Percentiles rank a stretch among this genome's conserved stretches.
Evolutionary conservation across 2,329 filamentous ascomycete genomes (phyloP).

Genomic region (Monascus ruber): DNA sequence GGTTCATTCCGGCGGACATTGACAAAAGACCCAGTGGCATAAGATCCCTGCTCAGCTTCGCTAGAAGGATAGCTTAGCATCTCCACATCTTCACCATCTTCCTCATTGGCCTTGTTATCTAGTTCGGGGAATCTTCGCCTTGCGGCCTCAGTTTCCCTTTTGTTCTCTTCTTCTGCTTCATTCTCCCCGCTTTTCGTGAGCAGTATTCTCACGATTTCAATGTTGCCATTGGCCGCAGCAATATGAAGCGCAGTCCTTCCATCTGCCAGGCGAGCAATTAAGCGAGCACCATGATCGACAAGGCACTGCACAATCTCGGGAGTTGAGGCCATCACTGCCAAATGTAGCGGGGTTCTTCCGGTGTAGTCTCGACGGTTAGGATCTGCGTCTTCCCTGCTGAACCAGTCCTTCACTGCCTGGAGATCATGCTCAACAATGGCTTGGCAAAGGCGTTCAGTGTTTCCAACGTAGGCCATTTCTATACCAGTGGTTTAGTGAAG

Average conservation of each 20-base stretch:
- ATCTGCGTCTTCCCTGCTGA: conserved; percentile 56
- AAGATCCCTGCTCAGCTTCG: conserved; percentile 41
- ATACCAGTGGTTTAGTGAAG: background rate
- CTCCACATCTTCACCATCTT: conserved; percentile 21
- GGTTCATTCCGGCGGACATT: conserved; percentile 38
- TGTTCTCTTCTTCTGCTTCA: conserved; percentile 49
- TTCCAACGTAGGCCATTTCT: conserved; percentile 80
- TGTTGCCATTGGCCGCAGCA: conserved; percentile 58
- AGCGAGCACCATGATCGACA: conserved; percentile 58
- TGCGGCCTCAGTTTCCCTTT: conserved; percentile 2
- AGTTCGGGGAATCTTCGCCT: no score
- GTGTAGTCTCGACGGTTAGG: conserved; percentile 66
- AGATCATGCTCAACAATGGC: conserved; percentile 67
- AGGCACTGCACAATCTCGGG: conserved; percentile 59
- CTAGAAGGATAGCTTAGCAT: conserved; percentile 30
- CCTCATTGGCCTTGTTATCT: conserved; percentile 12
- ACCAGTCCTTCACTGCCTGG: conserved; percentile 60
- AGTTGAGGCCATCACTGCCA: conserved; percentile 59
- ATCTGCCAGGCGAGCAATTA: conserved; percentile 65
- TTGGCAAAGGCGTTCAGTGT: conserved; percentile 64
- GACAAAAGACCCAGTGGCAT: conserved; percentile 61
- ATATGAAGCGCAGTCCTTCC: conserved; percentile 75
- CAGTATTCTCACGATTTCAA: conserved; percentile 59
- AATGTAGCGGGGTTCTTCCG: conserved; percentile 65
- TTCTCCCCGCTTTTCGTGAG: conserved; percentile 65